Percentiles rank a stretch among this genome's conserved stretches.
Conservation (phyloP, 2,329 filamentous ascomycete species). For the Lomentospora prolificans region DNA sequence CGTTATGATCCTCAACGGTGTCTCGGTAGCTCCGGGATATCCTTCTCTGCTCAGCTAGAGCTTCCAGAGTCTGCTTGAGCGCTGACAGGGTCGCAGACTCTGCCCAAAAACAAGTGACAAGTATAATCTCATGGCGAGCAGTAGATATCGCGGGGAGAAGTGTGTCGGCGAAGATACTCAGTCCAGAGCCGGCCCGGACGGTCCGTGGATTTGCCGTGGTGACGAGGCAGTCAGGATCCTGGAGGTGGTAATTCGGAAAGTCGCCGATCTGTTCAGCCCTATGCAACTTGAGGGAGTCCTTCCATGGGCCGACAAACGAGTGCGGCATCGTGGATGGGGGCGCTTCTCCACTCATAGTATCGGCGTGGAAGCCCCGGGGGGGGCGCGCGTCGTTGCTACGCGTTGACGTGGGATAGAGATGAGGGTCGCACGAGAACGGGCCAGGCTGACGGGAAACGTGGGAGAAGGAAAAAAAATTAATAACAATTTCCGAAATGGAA, state of each 20-base stretch:
- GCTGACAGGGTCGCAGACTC: slow-evolving; percentile 49
- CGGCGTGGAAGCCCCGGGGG: neutral
- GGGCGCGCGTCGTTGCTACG: neutral
- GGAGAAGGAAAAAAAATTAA: neutral
- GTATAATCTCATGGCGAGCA: slow-evolving; percentile 55
- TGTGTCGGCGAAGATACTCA: slow-evolving; percentile 41
- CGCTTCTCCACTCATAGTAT: neutral
- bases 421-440: neutral
- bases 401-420: neutral
- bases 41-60: slow-evolving; percentile 37
- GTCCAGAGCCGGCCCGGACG: slow-evolving; percentile 48
- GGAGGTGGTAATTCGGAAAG: slow-evolving; percentile 38
- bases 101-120: slow-evolving; percentile 80
- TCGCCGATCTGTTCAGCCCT: slow-evolving; percentile 26
- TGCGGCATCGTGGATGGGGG: slow-evolving; percentile 1
- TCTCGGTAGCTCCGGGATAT: slow-evolving; percentile 14
- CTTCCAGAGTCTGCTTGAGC: slow-evolving; percentile 46
- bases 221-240: slow-evolving; percentile 34
- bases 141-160: slow-evolving; percentile 52
- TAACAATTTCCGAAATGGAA: neutral
- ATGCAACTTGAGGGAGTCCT: slow-evolving; percentile 10
- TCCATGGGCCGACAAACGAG: slow-evolving; percentile 6
- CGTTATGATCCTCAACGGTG: neutral
- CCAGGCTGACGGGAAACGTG: neutral
- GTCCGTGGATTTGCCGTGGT: slow-evolving; percentile 34